A percentile compares a stretch with the other conserved stretches of the same genome.
Conservation (phyloP, 345 rosid species). For the Acer negundo region DNA sequence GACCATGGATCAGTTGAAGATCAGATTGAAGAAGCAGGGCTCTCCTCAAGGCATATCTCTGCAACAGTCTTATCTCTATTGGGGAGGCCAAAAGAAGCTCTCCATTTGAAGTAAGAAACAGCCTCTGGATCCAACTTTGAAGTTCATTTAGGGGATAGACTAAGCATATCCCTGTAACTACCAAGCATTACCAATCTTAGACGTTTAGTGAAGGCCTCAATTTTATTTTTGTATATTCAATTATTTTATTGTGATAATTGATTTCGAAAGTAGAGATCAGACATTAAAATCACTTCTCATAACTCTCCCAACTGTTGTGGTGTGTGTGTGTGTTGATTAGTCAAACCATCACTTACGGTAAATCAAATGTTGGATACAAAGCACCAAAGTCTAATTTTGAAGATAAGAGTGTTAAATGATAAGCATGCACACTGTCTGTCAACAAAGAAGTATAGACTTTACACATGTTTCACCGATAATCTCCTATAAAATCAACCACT, state of each 20-base stretch:
- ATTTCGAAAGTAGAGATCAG: neutral
- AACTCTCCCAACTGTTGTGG: constrained; percentile 25
- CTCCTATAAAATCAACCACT: no score
- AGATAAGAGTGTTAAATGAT: neutral
- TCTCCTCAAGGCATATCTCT: constrained; percentile 58
- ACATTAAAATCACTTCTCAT: no score
- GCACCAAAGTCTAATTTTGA: neutral
- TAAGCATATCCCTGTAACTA: neutral
- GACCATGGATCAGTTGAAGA: constrained; percentile 62
- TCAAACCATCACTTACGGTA: neutral
- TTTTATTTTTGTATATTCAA: constrained; percentile 8
- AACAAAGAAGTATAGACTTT: no score
- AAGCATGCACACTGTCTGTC: no score
- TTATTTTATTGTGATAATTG: neutral
- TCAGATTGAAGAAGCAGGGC: constrained; percentile 66
- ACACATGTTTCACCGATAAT: no score
- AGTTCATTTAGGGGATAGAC: constrained; percentile 11
- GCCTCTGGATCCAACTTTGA: neutral
- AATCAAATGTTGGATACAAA: neutral
- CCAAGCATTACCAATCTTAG: neutral
- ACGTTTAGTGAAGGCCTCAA: neutral
- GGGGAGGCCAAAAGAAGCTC: constrained; percentile 61
- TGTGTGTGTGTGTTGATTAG: no score
- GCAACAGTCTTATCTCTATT: constrained; percentile 63
- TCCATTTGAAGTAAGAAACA: constrained; percentile 38